Conservation (phyloP, 192 early-diverging fungal species). For the Backusella parvicylindrica region DNA sequence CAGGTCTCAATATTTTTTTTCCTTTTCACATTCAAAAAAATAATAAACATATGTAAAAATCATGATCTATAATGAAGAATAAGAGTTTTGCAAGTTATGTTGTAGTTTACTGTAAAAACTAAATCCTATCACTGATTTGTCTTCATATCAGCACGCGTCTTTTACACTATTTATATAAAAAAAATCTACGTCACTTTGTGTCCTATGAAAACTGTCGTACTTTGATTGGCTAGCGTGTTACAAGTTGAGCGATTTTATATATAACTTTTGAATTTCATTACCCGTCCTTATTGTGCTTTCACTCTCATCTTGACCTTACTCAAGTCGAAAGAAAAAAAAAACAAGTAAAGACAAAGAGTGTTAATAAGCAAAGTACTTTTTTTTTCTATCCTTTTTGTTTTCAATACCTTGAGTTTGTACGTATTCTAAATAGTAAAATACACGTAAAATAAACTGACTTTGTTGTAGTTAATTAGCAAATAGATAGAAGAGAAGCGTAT, state of each 20-base stretch:
- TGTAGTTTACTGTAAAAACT: too few relatives aligned
- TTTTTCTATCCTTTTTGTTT: background rate
- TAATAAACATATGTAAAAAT: background rate
- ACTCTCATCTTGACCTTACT: background rate
- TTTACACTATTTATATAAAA: background rate
- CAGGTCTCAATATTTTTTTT: background rate
- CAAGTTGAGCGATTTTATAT: background rate
- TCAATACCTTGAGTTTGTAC: background rate
- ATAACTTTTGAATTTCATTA: background rate
- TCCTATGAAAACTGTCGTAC: background rate
- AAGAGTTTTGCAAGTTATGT: too few relatives aligned
- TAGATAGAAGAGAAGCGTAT: background rate
- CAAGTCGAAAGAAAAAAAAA: background rate
- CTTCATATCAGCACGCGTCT: background rate
- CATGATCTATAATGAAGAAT: too few relatives aligned
- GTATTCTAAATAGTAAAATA: background rate
- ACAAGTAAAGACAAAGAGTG: background rate
- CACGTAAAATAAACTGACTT: background rate
- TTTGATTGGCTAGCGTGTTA: background rate
- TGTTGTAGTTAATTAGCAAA: background rate
- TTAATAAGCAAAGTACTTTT: background rate
- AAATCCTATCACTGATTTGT: too few relatives aligned
- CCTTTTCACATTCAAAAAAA: background rate
- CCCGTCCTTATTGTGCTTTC: conserved; percentile 1
- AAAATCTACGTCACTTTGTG: background rate